A percentile compares a stretch with the other conserved stretches of the same genome.
phyloP scores from a whole-genome alignment of 805 yeast species.

The Pichia gijzeniarum region DNA sequence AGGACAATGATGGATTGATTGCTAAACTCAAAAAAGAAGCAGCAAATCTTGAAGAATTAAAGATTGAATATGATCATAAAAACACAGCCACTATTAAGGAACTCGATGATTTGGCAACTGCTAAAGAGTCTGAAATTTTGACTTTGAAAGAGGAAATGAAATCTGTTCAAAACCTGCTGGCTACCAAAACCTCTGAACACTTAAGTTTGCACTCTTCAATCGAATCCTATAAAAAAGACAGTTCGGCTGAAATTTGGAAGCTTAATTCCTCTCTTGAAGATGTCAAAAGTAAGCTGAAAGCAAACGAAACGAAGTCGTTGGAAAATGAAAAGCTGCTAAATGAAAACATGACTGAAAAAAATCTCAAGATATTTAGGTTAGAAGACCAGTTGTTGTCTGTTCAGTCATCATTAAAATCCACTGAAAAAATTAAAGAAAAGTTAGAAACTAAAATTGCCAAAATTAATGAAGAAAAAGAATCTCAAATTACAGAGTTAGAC shows the following conservation, averaged over 20 bases:
- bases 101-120: background rate
- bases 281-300: background rate
- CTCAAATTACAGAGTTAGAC: background rate
- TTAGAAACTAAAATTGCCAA: background rate
- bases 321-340: background rate
- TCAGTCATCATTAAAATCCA: background rate
- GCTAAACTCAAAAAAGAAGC: background rate
- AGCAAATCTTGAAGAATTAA: background rate
- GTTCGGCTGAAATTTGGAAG: background rate
- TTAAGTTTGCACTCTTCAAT: background rate
- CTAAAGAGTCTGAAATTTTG: constrained; percentile 1
- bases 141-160: background rate
- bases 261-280: background rate
- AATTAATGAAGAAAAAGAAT: background rate
- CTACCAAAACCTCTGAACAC: constrained; percentile 2
- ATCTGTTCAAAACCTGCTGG: background rate
- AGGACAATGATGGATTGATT: background rate
- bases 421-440: background rate
- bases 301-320: background rate
- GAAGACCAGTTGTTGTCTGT: background rate
- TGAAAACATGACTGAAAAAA: background rate
- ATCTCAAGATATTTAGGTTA: background rate
- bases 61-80: background rate
- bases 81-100: background rate
- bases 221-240: background rate